These are phyloP conservation scores for Sambucus nigra DNA, from an alignment of 129 eudicot species.

Conservation along the genomic window DNA sequence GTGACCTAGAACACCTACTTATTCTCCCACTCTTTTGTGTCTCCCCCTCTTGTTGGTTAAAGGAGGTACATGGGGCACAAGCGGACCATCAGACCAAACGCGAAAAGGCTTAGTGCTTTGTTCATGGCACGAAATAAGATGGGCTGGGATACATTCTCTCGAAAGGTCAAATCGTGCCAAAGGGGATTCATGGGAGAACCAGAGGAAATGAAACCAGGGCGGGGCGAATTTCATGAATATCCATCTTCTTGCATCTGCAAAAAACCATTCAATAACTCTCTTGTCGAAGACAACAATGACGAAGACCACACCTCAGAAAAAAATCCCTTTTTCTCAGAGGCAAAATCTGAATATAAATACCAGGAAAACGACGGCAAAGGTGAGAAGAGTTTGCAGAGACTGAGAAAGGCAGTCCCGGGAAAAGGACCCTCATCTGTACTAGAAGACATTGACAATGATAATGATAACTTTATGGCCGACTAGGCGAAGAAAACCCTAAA, in stretches of 20 bases:
- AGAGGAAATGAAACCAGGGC: slow-evolving; percentile 76
- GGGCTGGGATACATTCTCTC: slow-evolving; percentile 72
- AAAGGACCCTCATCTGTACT: slow-evolving; percentile 10
- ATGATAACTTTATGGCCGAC: slow-evolving; percentile 36
- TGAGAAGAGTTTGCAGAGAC: slow-evolving; percentile 15
- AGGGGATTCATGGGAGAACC: slow-evolving; percentile 98
- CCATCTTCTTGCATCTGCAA: slow-evolving; percentile 83
- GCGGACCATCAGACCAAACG: slow-evolving; percentile 88
- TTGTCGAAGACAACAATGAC: slow-evolving; percentile 10
- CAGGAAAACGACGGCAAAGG: slow-evolving; percentile 20
- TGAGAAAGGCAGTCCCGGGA: slow-evolving; percentile 12
- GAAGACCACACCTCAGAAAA: slow-evolving; percentile 12
- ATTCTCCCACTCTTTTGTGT: background rate
- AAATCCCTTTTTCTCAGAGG: slow-evolving; percentile 19
- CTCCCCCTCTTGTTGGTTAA: slow-evolving; percentile 16
- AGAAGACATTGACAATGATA: slow-evolving; percentile 21
- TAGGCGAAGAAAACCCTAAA: slow-evolving; percentile 10
- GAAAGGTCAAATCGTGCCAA: slow-evolving; percentile 84
- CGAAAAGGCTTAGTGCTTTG: slow-evolving; percentile 70
- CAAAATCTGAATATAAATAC: slow-evolving; percentile 20
- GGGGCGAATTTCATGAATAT: slow-evolving; percentile 84
- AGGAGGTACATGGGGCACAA: slow-evolving; percentile 98
- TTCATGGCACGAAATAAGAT: slow-evolving; percentile 56
- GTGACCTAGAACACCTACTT: slow-evolving; percentile 3
- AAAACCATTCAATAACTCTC: slow-evolving; percentile 33